phyloP scores from a whole-genome alignment of 208 protist genomes.

The Acanthamoeba healyi region DNA sequence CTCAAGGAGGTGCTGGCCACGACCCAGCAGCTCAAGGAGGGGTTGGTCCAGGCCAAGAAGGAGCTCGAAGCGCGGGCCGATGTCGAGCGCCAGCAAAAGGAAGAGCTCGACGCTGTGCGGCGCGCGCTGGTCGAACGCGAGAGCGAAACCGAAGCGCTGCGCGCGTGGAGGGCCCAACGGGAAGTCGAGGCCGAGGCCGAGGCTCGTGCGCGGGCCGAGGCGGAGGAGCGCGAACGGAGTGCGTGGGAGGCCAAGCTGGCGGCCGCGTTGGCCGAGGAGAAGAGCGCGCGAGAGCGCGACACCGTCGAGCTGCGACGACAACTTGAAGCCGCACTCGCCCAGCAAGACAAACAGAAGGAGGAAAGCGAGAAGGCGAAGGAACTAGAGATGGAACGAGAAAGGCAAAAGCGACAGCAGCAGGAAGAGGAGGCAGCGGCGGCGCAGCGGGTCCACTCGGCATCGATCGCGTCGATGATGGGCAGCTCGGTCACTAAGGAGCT shows the following conservation, averaged over 20 bases:
- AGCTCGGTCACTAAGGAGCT: neutral
- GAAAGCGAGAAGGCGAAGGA: neutral
- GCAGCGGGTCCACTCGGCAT: neutral
- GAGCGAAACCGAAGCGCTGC: neutral
- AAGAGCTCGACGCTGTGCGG: neutral
- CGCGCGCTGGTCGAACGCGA: neutral
- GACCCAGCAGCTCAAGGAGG: neutral
- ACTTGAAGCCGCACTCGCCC: neutral
- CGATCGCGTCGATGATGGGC: constrained; percentile 4
- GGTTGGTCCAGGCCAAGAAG: neutral
- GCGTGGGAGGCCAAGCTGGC: constrained; percentile 1
- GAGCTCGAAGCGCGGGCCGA: neutral
- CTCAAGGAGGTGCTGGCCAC: neutral
- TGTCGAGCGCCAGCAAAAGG: neutral
- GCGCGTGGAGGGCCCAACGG: neutral
- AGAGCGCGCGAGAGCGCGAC: neutral
- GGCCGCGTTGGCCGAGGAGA: neutral
- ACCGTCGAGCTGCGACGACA: constrained; percentile 3
- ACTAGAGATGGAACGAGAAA: neutral
- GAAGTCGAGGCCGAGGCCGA: neutral
- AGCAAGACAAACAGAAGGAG: neutral
- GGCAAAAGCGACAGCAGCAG: neutral
- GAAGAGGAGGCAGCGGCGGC: neutral
- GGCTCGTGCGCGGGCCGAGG: neutral
- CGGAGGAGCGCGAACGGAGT: neutral